Percentiles rank a stretch among this genome's conserved stretches.
Conservation (phyloP, 2,329 filamentous ascomycete genomes). For the Tolypocladium album region DNA sequence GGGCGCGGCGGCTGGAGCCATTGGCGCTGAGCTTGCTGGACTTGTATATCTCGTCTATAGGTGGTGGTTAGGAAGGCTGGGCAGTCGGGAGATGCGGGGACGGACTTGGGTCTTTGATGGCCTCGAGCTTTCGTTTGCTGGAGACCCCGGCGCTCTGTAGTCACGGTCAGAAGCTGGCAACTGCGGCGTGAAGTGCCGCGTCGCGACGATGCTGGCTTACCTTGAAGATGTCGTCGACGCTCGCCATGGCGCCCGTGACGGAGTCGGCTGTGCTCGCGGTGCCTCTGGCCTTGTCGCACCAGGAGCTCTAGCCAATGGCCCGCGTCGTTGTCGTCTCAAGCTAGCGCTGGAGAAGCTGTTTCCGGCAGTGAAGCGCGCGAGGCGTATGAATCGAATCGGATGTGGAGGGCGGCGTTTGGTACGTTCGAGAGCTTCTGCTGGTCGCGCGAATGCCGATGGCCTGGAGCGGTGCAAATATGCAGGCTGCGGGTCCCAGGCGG, state of each 20-base stretch:
- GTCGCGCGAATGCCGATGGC: neutral
- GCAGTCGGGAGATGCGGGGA: constrained; percentile 3
- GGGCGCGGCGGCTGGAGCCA: constrained; percentile 32
- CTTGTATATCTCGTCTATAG: constrained; percentile 52
- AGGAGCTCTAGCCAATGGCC: neutral
- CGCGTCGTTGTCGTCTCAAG: neutral
- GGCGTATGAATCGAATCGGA: neutral
- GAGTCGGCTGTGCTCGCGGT: neutral
- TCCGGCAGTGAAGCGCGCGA: neutral
- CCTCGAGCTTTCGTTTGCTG: constrained; percentile 54
- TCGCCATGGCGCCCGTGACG: constrained; percentile 32
- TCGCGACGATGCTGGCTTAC: constrained; percentile 12
- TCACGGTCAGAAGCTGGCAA: neutral
- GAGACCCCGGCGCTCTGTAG: constrained; percentile 30
- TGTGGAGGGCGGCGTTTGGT: neutral
- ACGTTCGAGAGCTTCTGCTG: neutral
- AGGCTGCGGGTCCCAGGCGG: neutral
- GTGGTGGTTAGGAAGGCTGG: neutral
- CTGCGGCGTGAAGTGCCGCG: neutral
- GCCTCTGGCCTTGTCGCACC: neutral
- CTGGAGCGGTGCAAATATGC: neutral
- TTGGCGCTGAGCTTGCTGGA: constrained; percentile 41
- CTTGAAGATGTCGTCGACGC: constrained; percentile 50
- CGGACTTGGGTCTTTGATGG: constrained; percentile 51
- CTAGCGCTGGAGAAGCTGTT: neutral